Evolutionary conservation across 2,329 filamentous ascomycete species (phyloP).

Genomic region (Scedosporium apiospermum): DNA sequence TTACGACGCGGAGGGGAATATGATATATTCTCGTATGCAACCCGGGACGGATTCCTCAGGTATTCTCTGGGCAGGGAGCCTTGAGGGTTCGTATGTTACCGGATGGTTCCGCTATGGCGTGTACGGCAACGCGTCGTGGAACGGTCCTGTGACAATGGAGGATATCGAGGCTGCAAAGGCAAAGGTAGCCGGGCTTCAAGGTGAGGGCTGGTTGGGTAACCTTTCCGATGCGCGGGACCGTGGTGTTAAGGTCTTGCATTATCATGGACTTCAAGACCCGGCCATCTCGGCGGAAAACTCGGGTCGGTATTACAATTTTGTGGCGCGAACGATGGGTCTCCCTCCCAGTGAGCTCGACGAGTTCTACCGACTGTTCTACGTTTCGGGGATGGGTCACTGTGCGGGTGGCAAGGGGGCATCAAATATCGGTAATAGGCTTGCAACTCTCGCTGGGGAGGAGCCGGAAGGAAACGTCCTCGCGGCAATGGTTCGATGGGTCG

Average conservation of each 20-base stretch:
- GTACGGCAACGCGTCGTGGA: slow-evolving; percentile 26
- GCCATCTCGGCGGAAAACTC: slow-evolving; percentile 25
- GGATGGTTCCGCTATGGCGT: slow-evolving; percentile 30
- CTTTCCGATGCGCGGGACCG: slow-evolving; percentile 26
- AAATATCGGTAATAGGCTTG: slow-evolving; percentile 17
- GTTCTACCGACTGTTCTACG: slow-evolving; percentile 41
- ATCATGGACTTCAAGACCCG: slow-evolving; percentile 33
- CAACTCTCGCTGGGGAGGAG: slow-evolving; percentile 13
- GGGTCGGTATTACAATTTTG: slow-evolving; percentile 14
- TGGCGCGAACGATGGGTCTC: slow-evolving; percentile 15
- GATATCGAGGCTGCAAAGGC: background rate
- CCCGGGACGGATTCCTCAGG: slow-evolving; percentile 39
- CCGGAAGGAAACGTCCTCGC: slow-evolving; percentile 33
- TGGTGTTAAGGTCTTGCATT: slow-evolving; percentile 35
- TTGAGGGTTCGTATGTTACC: slow-evolving; percentile 15
- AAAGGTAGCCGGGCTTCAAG: background rate
- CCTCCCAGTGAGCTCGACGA: slow-evolving; percentile 24
- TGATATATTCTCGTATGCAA: slow-evolving; percentile 35
- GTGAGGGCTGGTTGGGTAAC: slow-evolving; percentile 21
- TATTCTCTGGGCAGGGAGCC: slow-evolving; percentile 25
- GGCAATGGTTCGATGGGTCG: slow-evolving; percentile 39
- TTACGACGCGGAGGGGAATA: slow-evolving; percentile 20
- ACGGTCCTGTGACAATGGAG: slow-evolving; percentile 11
- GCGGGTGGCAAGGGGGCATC: slow-evolving; percentile 34
- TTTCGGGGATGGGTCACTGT: slow-evolving; percentile 47